Evolutionary conservation across 495 filamentous ascomycete species (phyloP).

Genomic region (Aspergillus mulundensis): DNA sequence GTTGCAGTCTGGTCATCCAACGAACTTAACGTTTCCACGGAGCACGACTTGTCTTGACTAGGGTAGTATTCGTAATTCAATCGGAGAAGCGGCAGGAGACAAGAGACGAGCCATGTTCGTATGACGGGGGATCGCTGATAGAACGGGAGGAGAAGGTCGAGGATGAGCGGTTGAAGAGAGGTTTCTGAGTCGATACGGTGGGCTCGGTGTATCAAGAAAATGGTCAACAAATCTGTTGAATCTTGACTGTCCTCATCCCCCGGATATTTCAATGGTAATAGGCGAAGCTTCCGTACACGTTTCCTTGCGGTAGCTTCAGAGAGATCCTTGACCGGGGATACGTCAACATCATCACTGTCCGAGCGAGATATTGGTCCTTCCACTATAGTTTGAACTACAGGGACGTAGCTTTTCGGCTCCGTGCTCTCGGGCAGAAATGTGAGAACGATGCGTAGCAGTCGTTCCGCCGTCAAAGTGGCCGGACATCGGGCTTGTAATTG

Average conservation of each 20-base stretch:
- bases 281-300: constrained; percentile 64
- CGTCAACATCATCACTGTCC: constrained; percentile 44
- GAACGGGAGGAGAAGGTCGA: constrained; percentile 70
- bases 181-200: constrained; percentile 75
- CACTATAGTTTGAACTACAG: constrained; percentile 54
- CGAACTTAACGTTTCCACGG: constrained; percentile 56
- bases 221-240: constrained; percentile 53
- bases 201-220: constrained; percentile 73
- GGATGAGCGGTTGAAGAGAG: constrained; percentile 68
- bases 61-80: constrained; percentile 84
- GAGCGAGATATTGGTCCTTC: constrained; percentile 32
- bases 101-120: constrained; percentile 73
- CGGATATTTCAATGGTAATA: constrained; percentile 57
- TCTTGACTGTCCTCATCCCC: constrained; percentile 40
- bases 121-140: constrained; percentile 61
- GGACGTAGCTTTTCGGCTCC: constrained; percentile 59
- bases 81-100: constrained; percentile 70
- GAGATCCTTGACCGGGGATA: constrained; percentile 56
- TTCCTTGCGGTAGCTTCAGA: constrained; percentile 62
- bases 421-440: constrained; percentile 79
- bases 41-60: constrained; percentile 47
- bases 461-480: constrained; percentile 58
- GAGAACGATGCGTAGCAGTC: constrained; percentile 74
- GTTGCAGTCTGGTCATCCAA: constrained; percentile 59
- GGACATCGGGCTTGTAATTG: constrained; percentile 56